Base-by-base conservation (phyloP, 179 eudicot species). In the Heliamphora pulchella region DNA sequence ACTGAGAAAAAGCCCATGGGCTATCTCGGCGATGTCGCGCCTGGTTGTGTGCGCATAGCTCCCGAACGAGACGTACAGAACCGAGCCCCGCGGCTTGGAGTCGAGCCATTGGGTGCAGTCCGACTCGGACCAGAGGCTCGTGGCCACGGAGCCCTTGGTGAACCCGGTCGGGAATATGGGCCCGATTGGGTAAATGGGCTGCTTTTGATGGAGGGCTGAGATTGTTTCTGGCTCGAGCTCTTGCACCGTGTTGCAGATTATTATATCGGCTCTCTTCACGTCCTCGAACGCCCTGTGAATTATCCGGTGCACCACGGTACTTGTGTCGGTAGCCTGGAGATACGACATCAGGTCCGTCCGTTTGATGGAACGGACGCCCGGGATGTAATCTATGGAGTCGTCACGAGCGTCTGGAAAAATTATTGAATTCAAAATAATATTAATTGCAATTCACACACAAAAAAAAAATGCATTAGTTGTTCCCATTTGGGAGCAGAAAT, bases 271-370 rank as follows among this genome's bases (percentile, higher is more conserved):
- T 59, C 50, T 83, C 69, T 88, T 91, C 1, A 87, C 81, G 13
- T 87, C 89, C 1, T 81, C 81, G 8, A 90, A 90, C 8, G 91
- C 82, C 71, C 20, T 77, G 75, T 83, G 61, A 48, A 82, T 82
- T 20, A 82, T 79, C 39, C 64, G 51, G 64, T 82, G 85, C 11
- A 74, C 76, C 47, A 85, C 79, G 2, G 91, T 86, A 17, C 78
- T 50, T 81, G 69, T 73, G 53, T 89, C 87, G 0, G 80, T 75
- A 1, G 85, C 89, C 81, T 87, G 91, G 7, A 92, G 85, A 79
- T 87, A 92, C 6, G 97, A 94, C 88, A 83, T 91, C 53, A 93
- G 58, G 76, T 91, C 94, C 9, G 75, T 90, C 46, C 93, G 94
- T 31, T 87, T 75, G 10, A 94, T 89, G 2, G 89, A 17, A 10